Base-by-base conservation (phyloP, 2,329 filamentous ascomycete genomes). In the Thelonectria discophora region DNA sequence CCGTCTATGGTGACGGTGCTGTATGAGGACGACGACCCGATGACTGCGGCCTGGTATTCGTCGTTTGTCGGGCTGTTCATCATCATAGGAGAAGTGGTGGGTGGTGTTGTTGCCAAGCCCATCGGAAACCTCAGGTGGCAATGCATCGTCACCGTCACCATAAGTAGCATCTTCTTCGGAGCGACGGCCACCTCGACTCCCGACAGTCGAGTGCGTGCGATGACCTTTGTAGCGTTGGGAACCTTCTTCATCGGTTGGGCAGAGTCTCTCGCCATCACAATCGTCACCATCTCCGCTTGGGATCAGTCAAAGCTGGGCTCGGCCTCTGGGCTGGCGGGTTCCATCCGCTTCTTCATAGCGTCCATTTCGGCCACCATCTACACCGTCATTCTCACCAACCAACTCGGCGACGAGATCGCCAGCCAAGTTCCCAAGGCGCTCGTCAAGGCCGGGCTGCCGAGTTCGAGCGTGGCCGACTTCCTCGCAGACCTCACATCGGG, bases 371-470 rank as follows among this genome's bases (percentile, higher is more conserved):
- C 72, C 15, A 75, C 76, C 1, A 66, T 78, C 17, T 78, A 78
- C 65, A 71, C 66, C 10, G 72, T 73, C 13, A 72, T 76, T 11
- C 69, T 78, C 18, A 72, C 62, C 39, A 76, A 76, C 57, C 73
- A 76, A 18, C 68, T 78, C 18, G 56, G 67, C 2, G 51, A 67
- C 9, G 75, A 72, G 10, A 71, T 78, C 46, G 67, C 73, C 0
- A 68, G 58, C 8, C 65, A 72, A 13, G 75, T 79, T 1, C 69
- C 73, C 2, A 65, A 72, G 2, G 76, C 76, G 6, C 71, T 76
- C 0, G 61, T 77, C n/a, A 67, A 65, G 9, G 78, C 78, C 5
- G 78, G 79, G 6, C 69, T 80, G 8, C 78, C 78, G 3, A 52
- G 71, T 6, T 63, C 71, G 2, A 77, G 74, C 24, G 73, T 77